These are phyloP conservation scores for Gryganskiella cystojenkinii DNA, from an alignment of 192 early-diverging fungal species.

Conservation along the genomic window DNA sequence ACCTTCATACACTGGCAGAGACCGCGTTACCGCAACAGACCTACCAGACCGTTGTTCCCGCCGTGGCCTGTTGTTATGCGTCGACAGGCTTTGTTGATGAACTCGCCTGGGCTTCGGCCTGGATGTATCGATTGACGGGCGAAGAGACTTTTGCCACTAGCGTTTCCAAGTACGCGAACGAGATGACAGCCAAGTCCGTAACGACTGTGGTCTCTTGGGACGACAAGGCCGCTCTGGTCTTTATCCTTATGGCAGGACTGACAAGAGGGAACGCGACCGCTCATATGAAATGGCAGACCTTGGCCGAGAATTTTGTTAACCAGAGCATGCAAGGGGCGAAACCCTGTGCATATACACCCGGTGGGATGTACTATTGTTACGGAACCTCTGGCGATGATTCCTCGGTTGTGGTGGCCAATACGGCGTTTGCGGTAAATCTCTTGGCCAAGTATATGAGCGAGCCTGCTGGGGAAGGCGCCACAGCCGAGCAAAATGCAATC, in stretches of 20 bases:
- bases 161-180: constrained; percentile 55
- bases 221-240: constrained; percentile 55
- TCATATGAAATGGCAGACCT: constrained; percentile 34
- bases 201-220: constrained; percentile 56
- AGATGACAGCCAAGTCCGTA: not conserved
- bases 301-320: constrained; percentile 52
- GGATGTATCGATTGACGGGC: constrained; percentile 60
- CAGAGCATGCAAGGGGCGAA: constrained; percentile 14
- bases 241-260: constrained; percentile 55
- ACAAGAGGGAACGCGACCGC: constrained; percentile 15
- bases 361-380: constrained; percentile 49
- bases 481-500: not conserved
- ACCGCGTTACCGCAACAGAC: constrained; percentile 37
- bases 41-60: constrained; percentile 55
- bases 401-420: constrained; percentile 18
- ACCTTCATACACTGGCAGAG: constrained; percentile 57
- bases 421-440: constrained; percentile 24
- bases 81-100: constrained; percentile 53
- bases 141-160: constrained; percentile 50
- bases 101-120: constrained; percentile 60
- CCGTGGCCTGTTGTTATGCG: constrained; percentile 41
- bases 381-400: constrained; percentile 29
- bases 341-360: constrained; percentile 44
- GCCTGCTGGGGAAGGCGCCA: not conserved
- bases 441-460: constrained; percentile 15